These are phyloP conservation scores for Aspergillus chevalieri DNA, from an alignment of 2,329 filamentous ascomycete genomes.

Conservation along the genomic window DNA sequence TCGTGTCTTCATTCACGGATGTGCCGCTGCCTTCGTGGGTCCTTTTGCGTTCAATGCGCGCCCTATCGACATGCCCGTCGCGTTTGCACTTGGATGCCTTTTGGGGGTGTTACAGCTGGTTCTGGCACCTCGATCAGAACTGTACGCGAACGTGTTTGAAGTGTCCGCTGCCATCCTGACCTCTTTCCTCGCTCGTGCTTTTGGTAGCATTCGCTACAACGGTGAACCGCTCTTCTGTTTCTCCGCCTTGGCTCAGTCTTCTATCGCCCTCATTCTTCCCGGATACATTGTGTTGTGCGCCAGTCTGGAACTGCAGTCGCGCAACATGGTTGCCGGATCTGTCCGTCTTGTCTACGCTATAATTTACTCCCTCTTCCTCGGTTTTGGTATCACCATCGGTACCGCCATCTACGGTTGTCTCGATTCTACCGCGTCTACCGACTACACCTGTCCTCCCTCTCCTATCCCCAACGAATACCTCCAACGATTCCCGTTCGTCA, in stretches of 20 bases:
- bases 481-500: conserved; percentile 66
- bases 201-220: conserved; percentile 59
- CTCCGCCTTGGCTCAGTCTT: conserved; percentile 64
- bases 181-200: conserved; percentile 62
- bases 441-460: conserved; percentile 44
- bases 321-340: conserved; percentile 63
- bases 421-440: conserved; percentile 49
- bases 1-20: conserved; percentile 63
- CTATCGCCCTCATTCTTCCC: conserved; percentile 66
- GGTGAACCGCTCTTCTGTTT: conserved; percentile 58
- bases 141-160: conserved; percentile 62
- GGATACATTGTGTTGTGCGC: conserved; percentile 60
- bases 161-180: conserved; percentile 61
- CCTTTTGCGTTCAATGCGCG: conserved; percentile 76
- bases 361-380: conserved; percentile 67
- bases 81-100: conserved; percentile 69
- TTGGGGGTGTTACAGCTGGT: conserved; percentile 71
- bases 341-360: conserved; percentile 72
- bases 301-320: conserved; percentile 63
- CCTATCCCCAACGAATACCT: conserved; percentile 44
- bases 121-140: conserved; percentile 66
- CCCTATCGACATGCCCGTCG: conserved; percentile 71
- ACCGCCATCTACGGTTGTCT: conserved; percentile 58
- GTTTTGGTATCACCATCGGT: conserved; percentile 66
- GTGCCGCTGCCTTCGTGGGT: conserved; percentile 69